These are phyloP conservation scores for Pyrus betulifolia DNA, from an alignment of 306 rosid species.

Conservation along the genomic window DNA sequence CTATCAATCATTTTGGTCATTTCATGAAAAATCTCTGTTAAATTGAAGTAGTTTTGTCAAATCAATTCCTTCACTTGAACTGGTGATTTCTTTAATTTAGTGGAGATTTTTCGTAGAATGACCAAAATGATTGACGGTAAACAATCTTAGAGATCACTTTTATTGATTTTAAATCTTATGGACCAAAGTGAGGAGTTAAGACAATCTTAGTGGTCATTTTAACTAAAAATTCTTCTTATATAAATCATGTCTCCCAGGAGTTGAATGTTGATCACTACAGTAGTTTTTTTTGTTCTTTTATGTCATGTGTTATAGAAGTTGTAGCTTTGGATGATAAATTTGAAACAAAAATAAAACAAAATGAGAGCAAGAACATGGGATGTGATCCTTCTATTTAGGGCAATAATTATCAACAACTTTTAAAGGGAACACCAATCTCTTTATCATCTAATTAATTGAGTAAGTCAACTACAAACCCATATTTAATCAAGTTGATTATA, in stretches of 20 bases:
- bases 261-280: neutral
- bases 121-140: no score
- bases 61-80: no score
- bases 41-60: no score
- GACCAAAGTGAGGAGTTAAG: no score
- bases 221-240: no score
- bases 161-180: no score
- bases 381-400: neutral
- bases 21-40: no score
- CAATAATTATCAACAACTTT: neutral
- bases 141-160: no score
- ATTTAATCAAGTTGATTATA: neutral
- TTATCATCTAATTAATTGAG: neutral
- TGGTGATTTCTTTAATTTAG: no score
- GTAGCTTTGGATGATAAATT: neutral
- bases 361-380: neutral
- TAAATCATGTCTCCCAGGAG: neutral
- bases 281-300: neutral
- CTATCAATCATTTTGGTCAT: no score
- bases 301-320: neutral
- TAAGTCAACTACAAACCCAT: neutral
- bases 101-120: no score
- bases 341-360: neutral
- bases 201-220: neutral
- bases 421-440: neutral